Conservation (phyloP, 306 rosid species). For the Citrullus amarus region DNA sequence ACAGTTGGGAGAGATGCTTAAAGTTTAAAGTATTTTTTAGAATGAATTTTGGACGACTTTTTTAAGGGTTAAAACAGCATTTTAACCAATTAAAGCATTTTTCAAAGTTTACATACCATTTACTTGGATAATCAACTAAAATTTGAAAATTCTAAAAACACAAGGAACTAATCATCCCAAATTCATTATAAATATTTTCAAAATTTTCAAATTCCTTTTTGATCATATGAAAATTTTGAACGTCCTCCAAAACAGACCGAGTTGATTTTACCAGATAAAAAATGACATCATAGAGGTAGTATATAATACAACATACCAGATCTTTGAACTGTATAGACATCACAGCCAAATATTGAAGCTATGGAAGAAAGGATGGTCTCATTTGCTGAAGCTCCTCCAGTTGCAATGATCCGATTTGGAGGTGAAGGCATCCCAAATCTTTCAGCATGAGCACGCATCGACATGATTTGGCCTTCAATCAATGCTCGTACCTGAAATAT, state of each 20-base stretch:
- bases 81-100: background rate
- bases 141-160: background rate
- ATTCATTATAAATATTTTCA: background rate
- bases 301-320: slow-evolving; percentile 39
- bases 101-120: background rate
- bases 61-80: background rate
- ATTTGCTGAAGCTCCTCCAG: slow-evolving; percentile 94
- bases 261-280: background rate
- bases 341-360: slow-evolving; percentile 83
- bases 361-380: slow-evolving; percentile 50
- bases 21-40: background rate
- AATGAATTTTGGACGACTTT: background rate
- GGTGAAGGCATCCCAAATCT: slow-evolving; percentile 96
- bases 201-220: background rate
- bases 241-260: background rate
- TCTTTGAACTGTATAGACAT: slow-evolving; percentile 82
- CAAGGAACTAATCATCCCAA: background rate
- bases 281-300: background rate
- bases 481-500: slow-evolving; percentile 62
- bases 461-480: slow-evolving; percentile 78
- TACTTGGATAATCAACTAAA: background rate
- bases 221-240: background rate
- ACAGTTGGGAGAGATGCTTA: too few relatives aligned
- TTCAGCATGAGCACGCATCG: slow-evolving; percentile 95
- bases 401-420: slow-evolving; percentile 83